Base-by-base conservation (phyloP, 1,284 basidiomycete species). In the Moesziomyces parantarcticus region DNA sequence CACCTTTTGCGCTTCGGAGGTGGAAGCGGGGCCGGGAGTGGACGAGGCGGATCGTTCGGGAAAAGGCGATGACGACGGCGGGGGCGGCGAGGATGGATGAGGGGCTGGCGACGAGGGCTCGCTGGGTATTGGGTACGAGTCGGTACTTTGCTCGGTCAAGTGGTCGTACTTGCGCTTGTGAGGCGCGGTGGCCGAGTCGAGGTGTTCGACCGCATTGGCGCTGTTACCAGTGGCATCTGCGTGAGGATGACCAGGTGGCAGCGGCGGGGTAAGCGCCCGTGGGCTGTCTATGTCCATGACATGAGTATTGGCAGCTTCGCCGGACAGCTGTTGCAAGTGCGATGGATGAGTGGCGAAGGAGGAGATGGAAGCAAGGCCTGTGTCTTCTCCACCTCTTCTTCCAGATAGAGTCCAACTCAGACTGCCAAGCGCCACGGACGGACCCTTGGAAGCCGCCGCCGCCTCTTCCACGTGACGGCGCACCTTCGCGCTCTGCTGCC, bases 101-200 rank as follows among this genome's bases (percentile, higher is more conserved):
- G 50, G 41, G 10, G 55, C 52, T 21, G 58, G 49, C 8, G 63
- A 66, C 6, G 54, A 54, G 1, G 46, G 23, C 18, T 44, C 32
- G 45, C 26, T 39, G 29, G 34, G 46, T 10, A 26, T 43, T 18
- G 41, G 16, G 7, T 29, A 29, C 25, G 48, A 36, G 18, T 23
- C 34, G 43, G 9, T 36, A n/a, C 55, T 55, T 26, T 52, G 45
- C n/a, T 59, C 60, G 32, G 44, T 52, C 44, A 62, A 39, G 22
- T 59, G 55, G 14, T 63, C 48, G 43, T 56, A 58, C 57, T 69
- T 69, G 54, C 66, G 51, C 53, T 69, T 69, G 57, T 56, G 42
- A 21, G 43, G 40, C 11, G 49, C 20, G 5, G 56, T 3, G 10
- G 40, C 34, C 21, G 32, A 14, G 6, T 49, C 43, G n/a, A 34